Evolutionary conservation across 805 yeast species (phyloP).

Genomic region (Saccharomycopsis synnaedendra): DNA sequence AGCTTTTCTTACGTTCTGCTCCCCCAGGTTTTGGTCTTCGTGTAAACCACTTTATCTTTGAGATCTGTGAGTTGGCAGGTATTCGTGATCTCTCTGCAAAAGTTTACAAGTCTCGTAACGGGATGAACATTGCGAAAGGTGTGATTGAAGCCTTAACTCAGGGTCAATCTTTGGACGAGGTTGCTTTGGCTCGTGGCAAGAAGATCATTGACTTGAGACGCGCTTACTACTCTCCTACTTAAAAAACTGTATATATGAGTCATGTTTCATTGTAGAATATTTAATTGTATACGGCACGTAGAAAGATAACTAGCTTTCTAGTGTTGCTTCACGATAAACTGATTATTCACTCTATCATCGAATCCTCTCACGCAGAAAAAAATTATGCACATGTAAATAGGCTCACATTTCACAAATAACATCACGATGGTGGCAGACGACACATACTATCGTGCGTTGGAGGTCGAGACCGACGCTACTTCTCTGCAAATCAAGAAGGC

Average conservation of each 20-base stretch:
- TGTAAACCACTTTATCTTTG: conserved; percentile 82
- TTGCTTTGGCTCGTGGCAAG: conserved; percentile 89
- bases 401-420: background rate
- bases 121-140: conserved; percentile 89
- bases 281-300: no score
- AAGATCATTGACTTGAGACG: conserved; percentile 87
- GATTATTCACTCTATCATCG: no score
- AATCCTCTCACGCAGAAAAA: no score
- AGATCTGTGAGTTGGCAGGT: conserved; percentile 87
- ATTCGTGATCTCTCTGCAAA: conserved; percentile 89
- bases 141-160: conserved; percentile 73
- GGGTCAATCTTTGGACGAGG: conserved; percentile 75
- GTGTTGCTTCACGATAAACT: no score
- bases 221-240: conserved; percentile 55
- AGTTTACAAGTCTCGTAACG: conserved; percentile 84
- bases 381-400: no score
- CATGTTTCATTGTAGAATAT: no score
- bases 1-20: conserved; percentile 70
- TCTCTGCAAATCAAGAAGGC: conserved; percentile 67
- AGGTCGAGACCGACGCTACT: conserved; percentile 44
- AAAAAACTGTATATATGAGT: no score
- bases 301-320: no score
- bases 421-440: conserved; percentile 60
- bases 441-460: conserved; percentile 58
- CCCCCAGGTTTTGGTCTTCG: conserved; percentile 91